Evolutionary conservation across 2,329 filamentous ascomycete genomes (phyloP).

Genomic region (Sporothrix globosa): DNA sequence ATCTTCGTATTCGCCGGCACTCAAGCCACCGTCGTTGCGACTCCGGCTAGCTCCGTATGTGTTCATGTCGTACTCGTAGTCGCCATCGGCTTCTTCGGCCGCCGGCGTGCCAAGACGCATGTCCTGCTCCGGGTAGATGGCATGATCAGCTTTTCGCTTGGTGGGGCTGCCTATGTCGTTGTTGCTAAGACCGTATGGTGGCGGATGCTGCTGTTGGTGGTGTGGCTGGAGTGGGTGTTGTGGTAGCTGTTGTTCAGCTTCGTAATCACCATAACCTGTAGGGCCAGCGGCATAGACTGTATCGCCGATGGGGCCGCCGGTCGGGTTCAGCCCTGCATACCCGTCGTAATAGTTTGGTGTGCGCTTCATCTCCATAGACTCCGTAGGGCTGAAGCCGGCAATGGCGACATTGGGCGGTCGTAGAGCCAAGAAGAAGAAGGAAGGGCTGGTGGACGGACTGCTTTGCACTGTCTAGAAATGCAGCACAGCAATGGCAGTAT

Average conservation of each 20-base stretch:
- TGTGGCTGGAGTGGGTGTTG: constrained; percentile 18
- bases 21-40: constrained; percentile 28
- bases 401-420: constrained; percentile 30
- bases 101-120: constrained; percentile 28
- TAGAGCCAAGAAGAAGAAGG: constrained; percentile 8
- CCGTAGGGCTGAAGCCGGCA: constrained; percentile 8
- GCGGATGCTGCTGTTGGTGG: neutral
- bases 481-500: neutral
- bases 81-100: constrained; percentile 29
- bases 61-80: constrained; percentile 34
- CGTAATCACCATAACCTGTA: constrained; percentile 6
- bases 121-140: constrained; percentile 3
- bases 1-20: constrained; percentile 30
- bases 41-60: constrained; percentile 22
- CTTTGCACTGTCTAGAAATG: neutral
- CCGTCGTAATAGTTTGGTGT: constrained; percentile 32
- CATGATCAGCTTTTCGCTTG: constrained; percentile 26
- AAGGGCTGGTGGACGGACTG: neutral
- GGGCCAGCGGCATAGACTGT: constrained; percentile 30
- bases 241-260: constrained; percentile 5
- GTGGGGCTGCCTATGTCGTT: constrained; percentile 18
- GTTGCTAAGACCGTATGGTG: constrained; percentile 8
- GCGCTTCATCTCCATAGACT: constrained; percentile 35
- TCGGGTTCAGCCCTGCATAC: constrained; percentile 25
- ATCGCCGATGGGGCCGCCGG: constrained; percentile 12